Percentiles rank a stretch among this genome's conserved stretches.
Evolutionary conservation across 2,329 filamentous ascomycete genomes (phyloP).

Genomic region (Colletotrichum magnum): DNA sequence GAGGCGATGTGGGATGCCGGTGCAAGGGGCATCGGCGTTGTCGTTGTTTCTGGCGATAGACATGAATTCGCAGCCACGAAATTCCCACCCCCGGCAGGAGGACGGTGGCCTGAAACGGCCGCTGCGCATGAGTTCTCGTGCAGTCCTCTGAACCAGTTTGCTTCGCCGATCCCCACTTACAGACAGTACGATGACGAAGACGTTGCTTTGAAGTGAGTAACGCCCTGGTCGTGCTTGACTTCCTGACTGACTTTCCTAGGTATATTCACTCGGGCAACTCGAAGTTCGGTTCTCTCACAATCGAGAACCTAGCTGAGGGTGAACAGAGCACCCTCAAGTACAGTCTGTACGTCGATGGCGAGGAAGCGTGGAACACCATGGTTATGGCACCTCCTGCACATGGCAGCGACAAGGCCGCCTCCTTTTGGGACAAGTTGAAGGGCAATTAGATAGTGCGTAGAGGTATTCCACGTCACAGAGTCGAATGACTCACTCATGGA

Average conservation of each 20-base stretch:
- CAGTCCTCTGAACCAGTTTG: slow-evolving; percentile 94
- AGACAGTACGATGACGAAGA: slow-evolving; percentile 85
- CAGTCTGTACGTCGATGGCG: slow-evolving; percentile 84
- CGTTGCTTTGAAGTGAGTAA: slow-evolving; percentile 82
- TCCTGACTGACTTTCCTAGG: slow-evolving; percentile 55
- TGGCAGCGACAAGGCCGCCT: slow-evolving; percentile 50
- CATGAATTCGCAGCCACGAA: slow-evolving; percentile 96
- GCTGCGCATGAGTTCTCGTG: slow-evolving; percentile 92
- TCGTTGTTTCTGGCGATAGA: slow-evolving; percentile 91
- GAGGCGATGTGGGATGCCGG: slow-evolving; percentile 94
- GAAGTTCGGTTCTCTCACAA: slow-evolving; percentile 89
- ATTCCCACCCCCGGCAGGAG: slow-evolving; percentile 73
- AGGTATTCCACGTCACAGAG: not conserved
- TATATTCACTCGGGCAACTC: slow-evolving; percentile 88
- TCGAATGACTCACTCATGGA: not conserved
- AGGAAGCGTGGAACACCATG: slow-evolving; percentile 80
- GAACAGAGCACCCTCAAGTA: slow-evolving; percentile 84
- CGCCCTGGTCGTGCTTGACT: too few relatives aligned
- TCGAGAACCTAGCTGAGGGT: slow-evolving; percentile 75
- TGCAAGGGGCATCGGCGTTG: slow-evolving; percentile 80
- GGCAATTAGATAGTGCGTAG: slow-evolving; percentile 37
- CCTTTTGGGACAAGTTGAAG: slow-evolving; percentile 63
- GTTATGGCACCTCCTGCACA: slow-evolving; percentile 62
- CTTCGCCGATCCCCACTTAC: slow-evolving; percentile 88
- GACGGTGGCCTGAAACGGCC: slow-evolving; percentile 73